phyloP scores from a whole-genome alignment of 2,329 filamentous ascomycete species.

The Fusarium graminum region DNA sequence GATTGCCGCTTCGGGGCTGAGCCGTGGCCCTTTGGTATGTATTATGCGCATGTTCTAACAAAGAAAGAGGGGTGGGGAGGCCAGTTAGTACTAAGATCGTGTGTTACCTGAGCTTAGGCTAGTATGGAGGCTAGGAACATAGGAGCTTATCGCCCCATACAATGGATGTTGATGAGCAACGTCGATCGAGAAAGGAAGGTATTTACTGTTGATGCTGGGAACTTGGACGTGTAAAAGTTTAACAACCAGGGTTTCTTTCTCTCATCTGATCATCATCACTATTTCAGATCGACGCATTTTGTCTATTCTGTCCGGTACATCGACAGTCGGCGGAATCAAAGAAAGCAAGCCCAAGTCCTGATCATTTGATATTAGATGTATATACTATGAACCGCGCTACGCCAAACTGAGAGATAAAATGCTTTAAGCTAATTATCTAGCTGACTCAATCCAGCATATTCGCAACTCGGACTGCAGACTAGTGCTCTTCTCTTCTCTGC shows the following conservation, averaged over 20 bases:
- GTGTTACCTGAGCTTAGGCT: slow-evolving; percentile 1
- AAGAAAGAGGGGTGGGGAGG: slow-evolving; percentile 7
- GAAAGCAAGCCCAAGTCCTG: neutral
- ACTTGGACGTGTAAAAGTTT: neutral
- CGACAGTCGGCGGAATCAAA: neutral
- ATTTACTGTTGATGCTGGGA: neutral
- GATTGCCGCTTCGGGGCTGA: slow-evolving; percentile 29
- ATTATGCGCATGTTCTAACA: slow-evolving; percentile 19
- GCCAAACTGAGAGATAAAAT: neutral
- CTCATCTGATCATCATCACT: neutral
- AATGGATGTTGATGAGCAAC: slow-evolving; percentile 5
- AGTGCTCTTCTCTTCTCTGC: neutral
- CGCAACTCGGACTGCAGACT: neutral
- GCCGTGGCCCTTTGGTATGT: slow-evolving; percentile 26
- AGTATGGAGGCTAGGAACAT: neutral
- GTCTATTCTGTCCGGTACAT: slow-evolving; percentile 7
- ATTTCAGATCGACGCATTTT: neutral
- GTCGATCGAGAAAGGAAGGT: slow-evolving; percentile 1
- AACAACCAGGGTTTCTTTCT: slow-evolving; percentile 10
- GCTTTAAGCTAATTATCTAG: neutral
- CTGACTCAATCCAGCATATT: neutral
- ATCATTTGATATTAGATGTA: neutral
- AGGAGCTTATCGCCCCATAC: slow-evolving; percentile 31
- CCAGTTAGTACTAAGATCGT: neutral
- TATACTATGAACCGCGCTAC: neutral